Conservation (phyloP, 2,329 filamentous ascomycete species). For the Botryotinia globosa region DNA sequence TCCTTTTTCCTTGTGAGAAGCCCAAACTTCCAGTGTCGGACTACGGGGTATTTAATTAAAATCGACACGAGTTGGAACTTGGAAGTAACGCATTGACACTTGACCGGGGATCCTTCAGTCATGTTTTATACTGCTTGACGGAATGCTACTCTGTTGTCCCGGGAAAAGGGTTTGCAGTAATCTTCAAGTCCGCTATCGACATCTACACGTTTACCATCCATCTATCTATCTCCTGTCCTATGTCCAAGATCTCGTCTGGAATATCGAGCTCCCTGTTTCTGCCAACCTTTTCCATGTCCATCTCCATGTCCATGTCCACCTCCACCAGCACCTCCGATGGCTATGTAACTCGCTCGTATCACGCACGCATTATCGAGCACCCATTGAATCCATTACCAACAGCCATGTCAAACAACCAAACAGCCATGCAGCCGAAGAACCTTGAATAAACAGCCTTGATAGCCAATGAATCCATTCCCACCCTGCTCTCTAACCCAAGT, state of each 20-base stretch:
- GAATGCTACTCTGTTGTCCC: neutral
- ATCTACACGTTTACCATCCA: neutral
- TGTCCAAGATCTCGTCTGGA: neutral
- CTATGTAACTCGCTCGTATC: conserved; percentile 2
- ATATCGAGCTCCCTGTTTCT: neutral
- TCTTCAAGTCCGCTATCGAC: neutral
- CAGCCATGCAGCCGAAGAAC: conserved; percentile 5
- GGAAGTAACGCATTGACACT: conserved; percentile 8
- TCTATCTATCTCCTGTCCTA: neutral
- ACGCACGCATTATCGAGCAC: conserved; percentile 1
- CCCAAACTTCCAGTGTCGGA: conserved; percentile 13
- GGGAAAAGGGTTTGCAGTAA: neutral
- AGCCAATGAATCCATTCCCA: conserved; percentile 15
- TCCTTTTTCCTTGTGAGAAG: neutral
- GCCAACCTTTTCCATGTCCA: neutral
- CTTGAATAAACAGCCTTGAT: neutral
- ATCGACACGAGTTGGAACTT: conserved; percentile 1
- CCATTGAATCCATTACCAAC: conserved; percentile 26
- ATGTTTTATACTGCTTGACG: neutral
- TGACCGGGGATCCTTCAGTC: neutral
- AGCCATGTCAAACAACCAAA: neutral
- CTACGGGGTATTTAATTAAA: conserved; percentile 1
- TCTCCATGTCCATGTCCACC: neutral
- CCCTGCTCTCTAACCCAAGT: neutral
- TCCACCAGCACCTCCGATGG: neutral